Evolutionary conservation across 768 basidiomycete species (phyloP).

Genomic region (Calocybe cyanea): DNA sequence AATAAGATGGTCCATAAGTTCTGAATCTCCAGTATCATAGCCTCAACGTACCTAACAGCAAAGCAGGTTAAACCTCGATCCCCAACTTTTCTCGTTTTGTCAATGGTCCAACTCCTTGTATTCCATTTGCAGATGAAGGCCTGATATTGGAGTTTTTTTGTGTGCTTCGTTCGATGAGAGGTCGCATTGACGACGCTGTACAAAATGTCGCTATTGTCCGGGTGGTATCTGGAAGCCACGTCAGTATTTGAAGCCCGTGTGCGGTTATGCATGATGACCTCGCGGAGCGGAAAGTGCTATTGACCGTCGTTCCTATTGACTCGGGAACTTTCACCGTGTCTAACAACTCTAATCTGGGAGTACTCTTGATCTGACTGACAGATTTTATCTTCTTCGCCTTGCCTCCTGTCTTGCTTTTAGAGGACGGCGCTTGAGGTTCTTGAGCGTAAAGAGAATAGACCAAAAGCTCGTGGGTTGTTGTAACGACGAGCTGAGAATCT

Average conservation of each 20-base stretch:
- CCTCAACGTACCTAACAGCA: conserved; percentile 67
- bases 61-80: conserved; percentile 84
- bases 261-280: conserved; percentile 27
- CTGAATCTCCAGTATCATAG: no score
- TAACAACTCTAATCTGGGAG: conserved; percentile 29
- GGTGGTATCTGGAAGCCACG: conserved; percentile 46
- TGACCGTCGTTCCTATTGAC: conserved; percentile 39
- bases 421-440: conserved; percentile 16
- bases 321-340: conserved; percentile 53
- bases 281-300: conserved; percentile 62
- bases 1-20: neutral
- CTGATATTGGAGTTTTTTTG: conserved; percentile 52
- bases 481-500: conserved; percentile 54
- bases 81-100: conserved; percentile 67
- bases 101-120: conserved; percentile 60
- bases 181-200: conserved; percentile 74
- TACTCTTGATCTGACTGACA: conserved; percentile 10
- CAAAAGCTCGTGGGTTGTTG: conserved; percentile 59
- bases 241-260: neutral
- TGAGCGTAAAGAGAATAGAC: conserved; percentile 53
- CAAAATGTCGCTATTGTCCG: conserved; percentile 44
- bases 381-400: conserved; percentile 26
- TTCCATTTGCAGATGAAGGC: conserved; percentile 76
- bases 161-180: conserved; percentile 51
- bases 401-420: conserved; percentile 41